Evolutionary conservation across 495 filamentous ascomycete species (phyloP).

Genomic region (Xylaria longipes): DNA sequence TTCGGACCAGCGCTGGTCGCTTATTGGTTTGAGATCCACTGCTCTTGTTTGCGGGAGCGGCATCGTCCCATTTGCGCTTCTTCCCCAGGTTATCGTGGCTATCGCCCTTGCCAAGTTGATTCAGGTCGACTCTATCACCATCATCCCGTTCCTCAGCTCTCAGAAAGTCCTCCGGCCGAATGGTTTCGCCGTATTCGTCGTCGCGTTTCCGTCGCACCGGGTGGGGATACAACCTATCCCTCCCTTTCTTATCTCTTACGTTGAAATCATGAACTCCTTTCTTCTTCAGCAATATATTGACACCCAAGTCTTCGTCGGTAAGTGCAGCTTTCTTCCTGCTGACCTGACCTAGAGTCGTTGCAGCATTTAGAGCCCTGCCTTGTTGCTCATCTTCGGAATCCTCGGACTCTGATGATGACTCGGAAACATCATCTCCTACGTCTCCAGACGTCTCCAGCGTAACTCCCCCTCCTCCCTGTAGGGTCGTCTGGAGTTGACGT

Average conservation of each 20-base stretch:
- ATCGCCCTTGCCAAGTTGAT: slow-evolving; percentile 49
- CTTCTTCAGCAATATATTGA: slow-evolving; percentile 87
- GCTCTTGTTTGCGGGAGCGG: slow-evolving; percentile 52
- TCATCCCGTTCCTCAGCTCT: slow-evolving; percentile 91
- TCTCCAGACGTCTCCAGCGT: slow-evolving; percentile 74
- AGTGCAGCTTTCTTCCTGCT: slow-evolving; percentile 81
- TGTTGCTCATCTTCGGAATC: slow-evolving; percentile 90
- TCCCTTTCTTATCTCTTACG: slow-evolving; percentile 88
- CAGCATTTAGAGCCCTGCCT: slow-evolving; percentile 88
- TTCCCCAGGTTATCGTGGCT: slow-evolving; percentile 77
- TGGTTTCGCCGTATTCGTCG: slow-evolving; percentile 93
- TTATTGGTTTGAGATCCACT: slow-evolving; percentile 42
- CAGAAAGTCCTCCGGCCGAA: slow-evolving; percentile 92
- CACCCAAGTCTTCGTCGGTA: slow-evolving; percentile 84
- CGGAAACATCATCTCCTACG: slow-evolving; percentile 80
- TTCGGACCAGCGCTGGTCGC: slow-evolving; percentile 46
- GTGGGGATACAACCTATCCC: slow-evolving; percentile 92
- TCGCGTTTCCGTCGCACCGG: slow-evolving; percentile 77
- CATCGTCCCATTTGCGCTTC: slow-evolving; percentile 92
- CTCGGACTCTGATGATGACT: slow-evolving; percentile 82
- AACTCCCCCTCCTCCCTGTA: slow-evolving; percentile 69
- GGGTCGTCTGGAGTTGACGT: slow-evolving; percentile 76
- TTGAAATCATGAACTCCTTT: slow-evolving; percentile 91
- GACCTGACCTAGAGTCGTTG: slow-evolving; percentile 78
- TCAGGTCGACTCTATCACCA: slow-evolving; percentile 65